These are phyloP conservation scores for Pneumocystis murina DNA, from an alignment of 1,139 yeast species.

Conservation along the genomic window DNA sequence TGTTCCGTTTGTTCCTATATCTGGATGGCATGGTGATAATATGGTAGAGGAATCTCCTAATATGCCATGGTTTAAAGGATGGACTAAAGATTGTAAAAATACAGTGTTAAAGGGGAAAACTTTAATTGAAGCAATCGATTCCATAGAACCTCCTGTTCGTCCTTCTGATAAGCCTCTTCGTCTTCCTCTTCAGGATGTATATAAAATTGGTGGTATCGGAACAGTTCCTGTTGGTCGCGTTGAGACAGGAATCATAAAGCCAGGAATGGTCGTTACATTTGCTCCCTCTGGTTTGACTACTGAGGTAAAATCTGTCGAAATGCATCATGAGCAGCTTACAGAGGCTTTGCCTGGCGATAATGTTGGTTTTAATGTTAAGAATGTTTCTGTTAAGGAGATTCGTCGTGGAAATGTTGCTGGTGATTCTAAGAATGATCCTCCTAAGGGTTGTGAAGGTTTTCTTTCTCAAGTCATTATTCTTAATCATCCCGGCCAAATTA, in stretches of 20 bases:
- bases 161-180: conserved; percentile 84
- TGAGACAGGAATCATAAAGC: conserved; percentile 82
- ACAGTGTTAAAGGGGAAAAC: conserved; percentile 64
- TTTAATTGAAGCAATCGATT: conserved; percentile 73
- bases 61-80: conserved; percentile 89
- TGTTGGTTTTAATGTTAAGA: conserved; percentile 90
- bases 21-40: conserved; percentile 93
- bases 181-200: conserved; percentile 82
- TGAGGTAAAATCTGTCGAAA: conserved; percentile 85
- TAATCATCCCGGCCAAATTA: conserved; percentile 90
- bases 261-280: conserved; percentile 80
- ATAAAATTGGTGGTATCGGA: conserved; percentile 89
- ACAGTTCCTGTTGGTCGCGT: conserved; percentile 93
- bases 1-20: conserved; percentile 83
- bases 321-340: conserved; percentile 79
- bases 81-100: conserved; percentile 73
- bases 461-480: conserved; percentile 78
- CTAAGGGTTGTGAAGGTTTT: conserved; percentile 69
- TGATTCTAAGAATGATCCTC: conserved; percentile 92
- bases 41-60: conserved; percentile 70
- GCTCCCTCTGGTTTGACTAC: conserved; percentile 91
- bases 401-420: conserved; percentile 94
- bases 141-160: conserved; percentile 72
- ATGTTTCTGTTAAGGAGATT: conserved; percentile 84
- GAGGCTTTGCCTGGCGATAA: conserved; percentile 91